Percentiles rank a stretch among this genome's conserved stretches.
Evolutionary conservation across 2,329 filamentous ascomycete genomes (phyloP).

Genomic region (Colletotrichum cuscutae): DNA sequence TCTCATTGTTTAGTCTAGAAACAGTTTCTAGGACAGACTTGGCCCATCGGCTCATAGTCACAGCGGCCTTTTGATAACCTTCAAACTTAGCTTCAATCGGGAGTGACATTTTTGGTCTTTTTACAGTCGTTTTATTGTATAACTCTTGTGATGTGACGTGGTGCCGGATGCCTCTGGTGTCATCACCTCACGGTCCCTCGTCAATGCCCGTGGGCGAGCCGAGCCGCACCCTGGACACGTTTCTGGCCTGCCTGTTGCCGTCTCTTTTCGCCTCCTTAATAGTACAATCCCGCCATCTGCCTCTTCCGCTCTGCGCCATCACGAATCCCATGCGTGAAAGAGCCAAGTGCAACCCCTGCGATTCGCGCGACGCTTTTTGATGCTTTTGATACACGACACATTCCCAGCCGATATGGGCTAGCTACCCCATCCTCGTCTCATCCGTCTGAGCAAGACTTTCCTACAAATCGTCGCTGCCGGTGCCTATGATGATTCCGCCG

Average conservation of each 20-base stretch:
- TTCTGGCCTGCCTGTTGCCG: background rate
- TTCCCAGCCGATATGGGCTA: background rate
- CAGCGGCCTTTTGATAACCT: background rate
- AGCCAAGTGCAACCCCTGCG: background rate
- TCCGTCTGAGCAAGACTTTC: background rate
- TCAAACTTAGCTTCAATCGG: slow-evolving; percentile 8
- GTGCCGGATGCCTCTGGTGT: background rate
- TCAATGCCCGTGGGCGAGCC: background rate
- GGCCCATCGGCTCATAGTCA: background rate
- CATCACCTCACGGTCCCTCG: background rate
- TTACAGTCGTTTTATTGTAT: slow-evolving; percentile 12
- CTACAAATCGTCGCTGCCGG: background rate
- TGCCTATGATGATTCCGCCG: background rate
- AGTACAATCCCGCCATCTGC: background rate
- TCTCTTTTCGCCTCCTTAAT: background rate
- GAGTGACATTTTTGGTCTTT: slow-evolving; percentile 17
- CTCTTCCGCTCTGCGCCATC: background rate
- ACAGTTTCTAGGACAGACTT: background rate
- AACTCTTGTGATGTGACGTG: background rate
- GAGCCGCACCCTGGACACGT: background rate
- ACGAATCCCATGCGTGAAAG: background rate
- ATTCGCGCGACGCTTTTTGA: background rate
- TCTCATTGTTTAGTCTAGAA: background rate
- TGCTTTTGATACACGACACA: background rate
- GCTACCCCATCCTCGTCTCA: background rate